Conservation (phyloP, 768 basidiomycete genomes). For the Mycena galopus region DNA sequence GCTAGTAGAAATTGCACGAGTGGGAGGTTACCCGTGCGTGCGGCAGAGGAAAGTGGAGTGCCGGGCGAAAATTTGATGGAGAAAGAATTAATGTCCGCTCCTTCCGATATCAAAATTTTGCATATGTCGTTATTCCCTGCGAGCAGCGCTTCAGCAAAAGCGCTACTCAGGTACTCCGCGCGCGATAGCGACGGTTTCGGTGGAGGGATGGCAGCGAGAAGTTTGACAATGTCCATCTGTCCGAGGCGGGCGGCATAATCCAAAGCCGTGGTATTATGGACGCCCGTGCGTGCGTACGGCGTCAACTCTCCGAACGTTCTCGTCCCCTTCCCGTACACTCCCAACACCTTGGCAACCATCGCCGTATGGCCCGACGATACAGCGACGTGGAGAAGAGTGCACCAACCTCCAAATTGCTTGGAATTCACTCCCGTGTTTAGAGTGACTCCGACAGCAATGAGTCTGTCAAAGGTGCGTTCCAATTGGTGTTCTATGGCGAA, state of each 20-base stretch:
- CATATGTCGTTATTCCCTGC: neutral
- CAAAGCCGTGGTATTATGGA: neutral
- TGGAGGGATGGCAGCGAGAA: neutral
- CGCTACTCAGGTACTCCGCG: neutral
- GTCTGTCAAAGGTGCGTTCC: slow-evolving; percentile 1
- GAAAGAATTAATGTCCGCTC: neutral
- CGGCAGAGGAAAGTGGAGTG: neutral
- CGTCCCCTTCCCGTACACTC: neutral
- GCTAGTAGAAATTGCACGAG: neutral
- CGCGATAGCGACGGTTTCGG: neutral
- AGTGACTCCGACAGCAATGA: neutral
- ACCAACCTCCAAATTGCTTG: neutral
- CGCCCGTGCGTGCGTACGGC: neutral
- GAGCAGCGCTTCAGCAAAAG: neutral
- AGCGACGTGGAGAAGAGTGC: neutral
- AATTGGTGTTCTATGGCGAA: neutral
- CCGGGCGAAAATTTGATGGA: too few species aligned
- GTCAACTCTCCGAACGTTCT: too few species aligned
- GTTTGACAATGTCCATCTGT: neutral
- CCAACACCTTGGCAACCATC: neutral
- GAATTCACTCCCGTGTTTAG: neutral
- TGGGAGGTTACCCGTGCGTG: neutral
- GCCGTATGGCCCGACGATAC: neutral
- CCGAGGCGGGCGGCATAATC: neutral
- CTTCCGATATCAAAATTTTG: neutral